A percentile compares a stretch with the other conserved stretches of the same genome.
Evolutionary conservation across 2,329 filamentous ascomycete species (phyloP).

Genomic region (Diaporthe citrichinensis): DNA sequence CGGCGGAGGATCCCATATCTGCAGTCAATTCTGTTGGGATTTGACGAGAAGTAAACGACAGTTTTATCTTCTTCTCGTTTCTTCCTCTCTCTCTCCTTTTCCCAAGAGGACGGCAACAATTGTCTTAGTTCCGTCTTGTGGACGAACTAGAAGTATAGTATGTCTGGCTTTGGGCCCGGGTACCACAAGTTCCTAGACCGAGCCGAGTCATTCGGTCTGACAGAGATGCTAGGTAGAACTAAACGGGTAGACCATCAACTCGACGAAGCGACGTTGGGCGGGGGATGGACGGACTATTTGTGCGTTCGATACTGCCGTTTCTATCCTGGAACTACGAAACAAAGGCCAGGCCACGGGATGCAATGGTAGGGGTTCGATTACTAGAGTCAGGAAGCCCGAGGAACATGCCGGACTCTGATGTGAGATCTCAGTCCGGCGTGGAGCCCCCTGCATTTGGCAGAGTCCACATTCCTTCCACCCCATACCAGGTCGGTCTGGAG

Average conservation of each 20-base stretch:
- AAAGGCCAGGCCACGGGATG: slow-evolving; percentile 18
- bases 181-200: not conserved
- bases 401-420: slow-evolving; percentile 17
- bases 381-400: not conserved
- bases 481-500: not conserved
- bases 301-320: slow-evolving; percentile 20
- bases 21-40: not conserved
- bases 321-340: slow-evolving; percentile 12
- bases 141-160: slow-evolving; percentile 6
- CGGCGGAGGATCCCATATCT: slow-evolving; percentile 52
- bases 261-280: not conserved
- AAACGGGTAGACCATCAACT: not conserved
- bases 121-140: not conserved
- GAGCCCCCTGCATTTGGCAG: slow-evolving; percentile 27
- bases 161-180: slow-evolving; percentile 17
- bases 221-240: not conserved
- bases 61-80: too few relatives aligned
- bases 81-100: not conserved
- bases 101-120: not conserved
- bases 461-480: slow-evolving; percentile 22
- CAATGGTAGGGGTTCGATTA: slow-evolving; percentile 2
- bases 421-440: slow-evolving; percentile 29
- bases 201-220: slow-evolving; percentile 36
- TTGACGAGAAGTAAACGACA: not conserved
- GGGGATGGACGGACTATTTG: not conserved